Conservation (phyloP, 768 basidiomycete genomes). For the Mycena indigotica region DNA sequence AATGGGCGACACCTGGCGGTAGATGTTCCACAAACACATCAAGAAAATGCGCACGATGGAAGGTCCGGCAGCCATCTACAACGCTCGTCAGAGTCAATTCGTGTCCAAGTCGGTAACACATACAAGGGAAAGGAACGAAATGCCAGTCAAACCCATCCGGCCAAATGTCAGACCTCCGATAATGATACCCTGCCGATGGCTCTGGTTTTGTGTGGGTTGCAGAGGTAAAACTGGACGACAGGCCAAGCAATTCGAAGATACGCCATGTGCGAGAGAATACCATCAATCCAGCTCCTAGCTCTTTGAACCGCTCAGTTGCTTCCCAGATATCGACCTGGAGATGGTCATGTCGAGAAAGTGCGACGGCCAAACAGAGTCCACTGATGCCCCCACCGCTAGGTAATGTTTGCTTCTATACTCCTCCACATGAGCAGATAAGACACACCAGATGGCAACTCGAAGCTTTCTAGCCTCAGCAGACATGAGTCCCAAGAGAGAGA, state of each 20-base stretch:
- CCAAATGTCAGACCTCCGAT: constrained; percentile 46
- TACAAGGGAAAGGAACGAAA: constrained; percentile 45
- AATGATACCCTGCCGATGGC: constrained; percentile 46
- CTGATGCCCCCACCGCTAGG: background rate
- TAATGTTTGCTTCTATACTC: background rate
- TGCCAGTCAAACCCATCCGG: constrained; percentile 43
- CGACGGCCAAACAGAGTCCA: background rate
- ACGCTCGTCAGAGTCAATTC: background rate
- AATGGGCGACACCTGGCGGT: constrained; percentile 37
- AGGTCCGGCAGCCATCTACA: constrained; percentile 43
- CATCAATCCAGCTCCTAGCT: constrained; percentile 52
- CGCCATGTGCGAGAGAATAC: constrained; percentile 51
- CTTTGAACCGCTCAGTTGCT: constrained; percentile 46
- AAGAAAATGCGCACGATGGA: constrained; percentile 53
- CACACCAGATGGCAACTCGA: background rate
- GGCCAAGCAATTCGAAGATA: constrained; percentile 45
- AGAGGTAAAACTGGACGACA: constrained; percentile 33
- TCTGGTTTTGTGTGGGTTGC: constrained; percentile 22
- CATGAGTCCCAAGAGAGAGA: background rate
- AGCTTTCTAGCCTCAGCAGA: no score
- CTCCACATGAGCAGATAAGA: constrained; percentile 1
- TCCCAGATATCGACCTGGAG: constrained; percentile 50
- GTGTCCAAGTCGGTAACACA: background rate
- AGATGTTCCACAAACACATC: constrained; percentile 41
- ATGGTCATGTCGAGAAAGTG: constrained; percentile 37